Conservation (phyloP, 495 filamentous ascomycete species). For the Tricharina praecox region DNA sequence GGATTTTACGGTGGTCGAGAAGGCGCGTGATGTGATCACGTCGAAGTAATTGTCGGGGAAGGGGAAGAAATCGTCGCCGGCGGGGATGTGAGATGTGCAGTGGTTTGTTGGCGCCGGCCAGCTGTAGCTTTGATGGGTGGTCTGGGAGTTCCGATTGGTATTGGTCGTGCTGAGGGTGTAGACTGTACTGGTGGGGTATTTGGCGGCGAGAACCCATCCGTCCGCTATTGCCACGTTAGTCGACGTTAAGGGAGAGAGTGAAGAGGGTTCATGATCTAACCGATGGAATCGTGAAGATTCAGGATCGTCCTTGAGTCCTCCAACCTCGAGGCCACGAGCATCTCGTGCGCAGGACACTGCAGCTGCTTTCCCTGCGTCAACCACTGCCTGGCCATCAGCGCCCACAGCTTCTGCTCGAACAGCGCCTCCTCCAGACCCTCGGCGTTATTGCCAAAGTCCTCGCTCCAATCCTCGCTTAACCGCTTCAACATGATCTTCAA, state of each 20-base stretch:
- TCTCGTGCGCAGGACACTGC: constrained; percentile 3
- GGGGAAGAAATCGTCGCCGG: constrained; percentile 2
- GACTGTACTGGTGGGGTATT: not conserved
- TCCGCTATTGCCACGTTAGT: not conserved
- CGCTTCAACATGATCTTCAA: constrained; percentile 3
- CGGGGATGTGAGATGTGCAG: not conserved
- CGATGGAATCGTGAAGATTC: not conserved
- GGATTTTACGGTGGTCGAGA: not conserved
- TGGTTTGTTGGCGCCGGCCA: constrained; percentile 2
- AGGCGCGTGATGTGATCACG: not conserved
- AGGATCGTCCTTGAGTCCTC: not conserved
- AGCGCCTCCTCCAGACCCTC: not conserved
- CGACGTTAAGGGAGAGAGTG: no score
- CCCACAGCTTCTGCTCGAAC: constrained; percentile 3
- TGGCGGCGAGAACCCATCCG: constrained; percentile 1
- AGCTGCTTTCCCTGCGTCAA: constrained; percentile 2
- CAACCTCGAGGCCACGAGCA: not conserved
- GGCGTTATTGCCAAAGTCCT: no score
- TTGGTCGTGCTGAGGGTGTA: not conserved
- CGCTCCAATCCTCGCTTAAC: constrained; percentile 3
- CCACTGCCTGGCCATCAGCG: not conserved
- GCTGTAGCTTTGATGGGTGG: not conserved
- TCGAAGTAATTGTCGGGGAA: constrained; percentile 3
- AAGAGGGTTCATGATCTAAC: no score
- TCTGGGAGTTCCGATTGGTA: no score